Percentiles rank a stretch among this genome's conserved stretches.
phyloP scores from a whole-genome alignment of 2,329 filamentous ascomycete species.

The Botrytis squamosa region DNA sequence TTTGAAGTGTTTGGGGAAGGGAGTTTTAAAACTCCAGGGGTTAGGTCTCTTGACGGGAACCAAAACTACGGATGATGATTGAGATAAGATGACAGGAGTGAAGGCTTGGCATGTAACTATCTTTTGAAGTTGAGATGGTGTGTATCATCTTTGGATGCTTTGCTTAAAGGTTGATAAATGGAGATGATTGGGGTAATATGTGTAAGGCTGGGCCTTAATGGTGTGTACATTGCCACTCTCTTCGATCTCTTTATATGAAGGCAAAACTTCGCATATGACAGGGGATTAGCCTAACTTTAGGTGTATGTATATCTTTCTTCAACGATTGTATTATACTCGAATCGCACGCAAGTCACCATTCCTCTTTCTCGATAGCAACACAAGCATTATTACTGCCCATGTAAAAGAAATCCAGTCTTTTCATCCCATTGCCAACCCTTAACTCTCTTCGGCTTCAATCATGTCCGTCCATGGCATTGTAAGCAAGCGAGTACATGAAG shows the following conservation, averaged over 20 bases:
- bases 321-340: not conserved
- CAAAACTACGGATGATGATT: conserved; percentile 14
- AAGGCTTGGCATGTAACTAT: conserved; percentile 1
- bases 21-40: not conserved
- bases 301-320: not conserved
- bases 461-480: conserved; percentile 23
- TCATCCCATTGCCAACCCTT: not conserved
- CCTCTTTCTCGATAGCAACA: not conserved
- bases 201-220: not conserved
- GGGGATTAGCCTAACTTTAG: not conserved
- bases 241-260: not conserved
- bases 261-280: conserved; percentile 8
- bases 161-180: not conserved
- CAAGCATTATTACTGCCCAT: too few relatives aligned
- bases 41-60: not conserved
- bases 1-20: conserved; percentile 13
- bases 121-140: not conserved
- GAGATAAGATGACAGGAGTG: conserved; percentile 18
- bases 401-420: not conserved
- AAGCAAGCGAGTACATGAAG: conserved; percentile 29
- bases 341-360: not conserved
- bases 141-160: conserved; percentile 8
- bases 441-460: not conserved
- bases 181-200: not conserved
- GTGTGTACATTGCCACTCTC: not conserved